Evolutionary conservation across 306 rosid genomes (phyloP), one percentile per base, ranked within the genome.

Genomic region (Rosa multiflora): DNA sequence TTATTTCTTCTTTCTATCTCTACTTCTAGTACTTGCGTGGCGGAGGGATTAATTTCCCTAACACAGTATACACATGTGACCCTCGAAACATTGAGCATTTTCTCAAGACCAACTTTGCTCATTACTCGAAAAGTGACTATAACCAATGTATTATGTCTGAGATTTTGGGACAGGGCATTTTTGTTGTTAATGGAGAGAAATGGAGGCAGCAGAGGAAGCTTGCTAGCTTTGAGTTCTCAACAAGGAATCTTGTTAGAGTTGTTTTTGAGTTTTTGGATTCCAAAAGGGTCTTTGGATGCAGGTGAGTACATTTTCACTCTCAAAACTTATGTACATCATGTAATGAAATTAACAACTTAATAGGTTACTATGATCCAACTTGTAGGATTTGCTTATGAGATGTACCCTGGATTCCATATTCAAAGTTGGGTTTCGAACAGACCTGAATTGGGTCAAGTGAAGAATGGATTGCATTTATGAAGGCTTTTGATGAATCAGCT

Each of bases 371-470:
- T 55, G 26, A 18, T 55, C 61, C 18, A 3, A 55, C 61, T 72
- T 73, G 32, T 66, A 93, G 98, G 94, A 91, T 70, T 51, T 89
- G 26, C 83, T 88, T 47, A 93, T 93, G 97, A 83, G 92, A 78
- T 82, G 86, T 84, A 79, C 97, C 49, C 67, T 93, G 87, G 94
- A 91, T 55, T 89, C 98, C 14, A 93, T 91, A 76, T 89, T 91
- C 91, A 83, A 93, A 86, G 98, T 93, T 72, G 98, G 92, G 53
- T 93, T 93, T 78, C 97, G 97, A 75, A 86, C 89, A 23, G 90
- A 93, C 59, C 78, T 91, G 85, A 83, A 91, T 73, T 93, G 88
- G 88, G 23, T 83, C 92, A 82, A 90, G 78, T 67, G 87, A 88
- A 83, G 86, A 86, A 29, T 90, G 94, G 52, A 76, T 1, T 51